Evolutionary conservation across 2,329 filamentous ascomycete species (phyloP).

Genomic region (Botrytis byssoidea): DNA sequence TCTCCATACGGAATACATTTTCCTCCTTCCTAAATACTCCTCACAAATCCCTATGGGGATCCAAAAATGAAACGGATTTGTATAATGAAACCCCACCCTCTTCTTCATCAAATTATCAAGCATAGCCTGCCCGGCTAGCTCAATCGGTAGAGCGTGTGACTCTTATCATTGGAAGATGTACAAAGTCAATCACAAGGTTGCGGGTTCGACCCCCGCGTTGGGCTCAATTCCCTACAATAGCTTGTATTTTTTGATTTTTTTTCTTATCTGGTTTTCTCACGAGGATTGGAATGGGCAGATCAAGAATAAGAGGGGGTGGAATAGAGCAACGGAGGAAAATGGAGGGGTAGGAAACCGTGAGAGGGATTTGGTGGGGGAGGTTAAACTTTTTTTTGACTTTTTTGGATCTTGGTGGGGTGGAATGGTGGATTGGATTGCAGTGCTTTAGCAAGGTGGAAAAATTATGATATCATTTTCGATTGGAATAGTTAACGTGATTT

Average conservation of each 20-base stretch:
- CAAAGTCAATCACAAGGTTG: constrained; percentile 43
- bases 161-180: constrained; percentile 27
- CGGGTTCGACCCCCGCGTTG: constrained; percentile 46
- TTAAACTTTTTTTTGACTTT: not conserved
- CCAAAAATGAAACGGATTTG: fast-evolving
- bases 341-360: not conserved
- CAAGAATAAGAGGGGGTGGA: not conserved
- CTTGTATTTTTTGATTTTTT: not conserved
- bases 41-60: not conserved
- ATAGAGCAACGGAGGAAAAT: not conserved
- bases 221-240: constrained; percentile 29
- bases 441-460: not conserved
- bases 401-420: not conserved
- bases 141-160: constrained; percentile 39
- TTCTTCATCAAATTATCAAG: not conserved
- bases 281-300: too few species aligned
- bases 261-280: too few species aligned
- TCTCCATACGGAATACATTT: not conserved
- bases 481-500: too few species aligned
- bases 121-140: constrained; percentile 33
- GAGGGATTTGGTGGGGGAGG: not conserved
- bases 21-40: not conserved
- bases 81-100: fast-evolving
- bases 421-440: too few species aligned
- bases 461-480: not conserved